These are phyloP conservation scores for Spinacia oleracea DNA, from an alignment of 179 eudicot genomes.

Conservation along the genomic window DNA sequence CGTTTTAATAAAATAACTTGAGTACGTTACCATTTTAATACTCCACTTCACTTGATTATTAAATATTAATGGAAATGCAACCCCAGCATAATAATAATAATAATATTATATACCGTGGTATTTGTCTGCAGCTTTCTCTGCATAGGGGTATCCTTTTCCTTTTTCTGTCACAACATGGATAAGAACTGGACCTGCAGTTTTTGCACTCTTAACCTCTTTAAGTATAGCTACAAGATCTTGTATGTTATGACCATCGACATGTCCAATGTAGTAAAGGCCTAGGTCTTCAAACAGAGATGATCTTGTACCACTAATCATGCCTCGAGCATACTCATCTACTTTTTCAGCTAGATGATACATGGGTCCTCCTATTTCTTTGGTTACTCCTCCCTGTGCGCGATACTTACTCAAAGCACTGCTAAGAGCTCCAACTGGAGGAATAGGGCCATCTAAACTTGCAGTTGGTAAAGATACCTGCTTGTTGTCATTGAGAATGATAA, in stretches of 20 bases:
- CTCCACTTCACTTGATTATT: too few species aligned
- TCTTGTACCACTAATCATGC: constrained; percentile 91
- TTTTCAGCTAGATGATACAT: constrained; percentile 90
- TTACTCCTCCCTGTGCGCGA: too few species aligned
- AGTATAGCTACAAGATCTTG: constrained; percentile 84
- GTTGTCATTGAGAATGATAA: constrained; percentile 87
- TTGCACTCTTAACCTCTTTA: constrained; percentile 78
- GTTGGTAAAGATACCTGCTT: constrained; percentile 93
- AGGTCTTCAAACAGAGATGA: constrained; percentile 89
- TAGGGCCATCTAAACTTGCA: constrained; percentile 85
- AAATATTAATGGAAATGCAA: neutral
- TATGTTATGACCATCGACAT: constrained; percentile 93
- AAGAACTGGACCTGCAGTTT: constrained; percentile 82
- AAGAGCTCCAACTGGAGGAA: constrained; percentile 88
- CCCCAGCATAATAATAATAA: too few species aligned
- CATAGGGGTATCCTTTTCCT: constrained; percentile 93
- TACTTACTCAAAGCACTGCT: constrained; percentile 86
- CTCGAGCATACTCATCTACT: constrained; percentile 94
- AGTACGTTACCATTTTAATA: too few species aligned
- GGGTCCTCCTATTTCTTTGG: constrained; percentile 83
- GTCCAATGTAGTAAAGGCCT: constrained; percentile 91
- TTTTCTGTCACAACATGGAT: constrained; percentile 94
- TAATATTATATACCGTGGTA: constrained; percentile 80
- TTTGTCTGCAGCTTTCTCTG: constrained; percentile 91
- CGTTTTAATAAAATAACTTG: too few species aligned